These are phyloP conservation scores for Laburnicola sp. DNA, from an alignment of 2,329 filamentous ascomycete species.

Conservation along the genomic window DNA sequence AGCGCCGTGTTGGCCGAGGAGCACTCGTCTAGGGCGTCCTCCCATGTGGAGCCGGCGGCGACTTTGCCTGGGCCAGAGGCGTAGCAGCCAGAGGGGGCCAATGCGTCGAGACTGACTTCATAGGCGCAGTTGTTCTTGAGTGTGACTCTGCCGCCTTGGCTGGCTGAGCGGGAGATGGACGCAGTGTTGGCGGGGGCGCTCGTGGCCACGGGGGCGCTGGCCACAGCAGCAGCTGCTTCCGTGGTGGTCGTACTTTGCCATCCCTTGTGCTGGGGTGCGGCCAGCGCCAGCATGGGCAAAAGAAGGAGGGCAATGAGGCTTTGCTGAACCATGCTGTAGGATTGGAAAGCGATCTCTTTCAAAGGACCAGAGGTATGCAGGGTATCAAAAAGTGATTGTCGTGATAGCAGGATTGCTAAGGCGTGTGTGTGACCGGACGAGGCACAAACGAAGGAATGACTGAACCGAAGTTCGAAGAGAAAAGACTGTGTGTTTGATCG, in stretches of 20 bases:
- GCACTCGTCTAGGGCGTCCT: constrained; percentile 8
- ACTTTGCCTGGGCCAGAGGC: neutral
- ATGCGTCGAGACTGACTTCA: constrained; percentile 4
- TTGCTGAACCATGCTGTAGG: constrained; percentile 11
- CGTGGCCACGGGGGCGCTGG: neutral
- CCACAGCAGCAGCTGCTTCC: neutral
- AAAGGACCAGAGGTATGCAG: neutral
- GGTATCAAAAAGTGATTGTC: neutral
- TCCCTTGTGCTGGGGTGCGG: constrained; percentile 3
- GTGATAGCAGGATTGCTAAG: neutral
- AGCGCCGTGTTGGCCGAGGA: constrained; percentile 11
- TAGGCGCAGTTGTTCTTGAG: constrained; percentile 13
- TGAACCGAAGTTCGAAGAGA: constrained; percentile 9
- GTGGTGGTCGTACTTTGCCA: neutral
- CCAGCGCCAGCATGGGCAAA: constrained; percentile 10
- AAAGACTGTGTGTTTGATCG: constrained; percentile 1
- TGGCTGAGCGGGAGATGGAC: neutral
- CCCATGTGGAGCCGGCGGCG: constrained; percentile 9
- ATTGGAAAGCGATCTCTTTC: constrained; percentile 2
- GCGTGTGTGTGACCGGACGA: constrained; percentile 3
- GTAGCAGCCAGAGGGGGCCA: neutral
- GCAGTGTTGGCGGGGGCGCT: neutral
- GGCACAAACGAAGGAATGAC: constrained; percentile 1
- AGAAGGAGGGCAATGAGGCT: constrained; percentile 11
- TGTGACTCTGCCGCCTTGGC: neutral